A percentile compares a stretch with the other conserved stretches of the same genome.
Evolutionary conservation across 164 flowering plant genomes (phyloP).

Genomic region (Berberis vulgaris): DNA sequence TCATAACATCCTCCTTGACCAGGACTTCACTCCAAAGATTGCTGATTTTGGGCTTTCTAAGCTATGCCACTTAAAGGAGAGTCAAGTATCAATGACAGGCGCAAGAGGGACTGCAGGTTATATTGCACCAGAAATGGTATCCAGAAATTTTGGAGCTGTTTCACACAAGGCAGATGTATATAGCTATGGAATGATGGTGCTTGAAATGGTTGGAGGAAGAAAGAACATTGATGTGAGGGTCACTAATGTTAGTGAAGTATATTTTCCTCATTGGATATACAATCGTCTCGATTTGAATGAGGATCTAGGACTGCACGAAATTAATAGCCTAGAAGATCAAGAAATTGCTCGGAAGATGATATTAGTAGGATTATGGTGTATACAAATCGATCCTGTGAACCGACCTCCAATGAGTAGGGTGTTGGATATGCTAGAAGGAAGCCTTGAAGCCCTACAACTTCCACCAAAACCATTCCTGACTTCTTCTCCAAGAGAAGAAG

Average conservation of each 20-base stretch:
- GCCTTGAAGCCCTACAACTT: slow-evolving; percentile 18
- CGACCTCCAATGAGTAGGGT: slow-evolving; percentile 32
- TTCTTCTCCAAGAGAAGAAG: slow-evolving; percentile 15
- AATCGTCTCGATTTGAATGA: slow-evolving; percentile 14
- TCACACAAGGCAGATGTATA: slow-evolving; percentile 47
- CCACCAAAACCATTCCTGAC: slow-evolving; percentile 26
- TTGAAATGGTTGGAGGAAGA: slow-evolving; percentile 41
- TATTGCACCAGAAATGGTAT: slow-evolving; percentile 38
- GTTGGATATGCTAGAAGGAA: slow-evolving; percentile 35
- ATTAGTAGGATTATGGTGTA: slow-evolving; percentile 40
- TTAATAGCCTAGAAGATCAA: slow-evolving; percentile 14
- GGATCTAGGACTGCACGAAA: slow-evolving; percentile 13
- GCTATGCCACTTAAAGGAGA: slow-evolving; percentile 21
- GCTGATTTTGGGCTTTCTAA: slow-evolving; percentile 39
- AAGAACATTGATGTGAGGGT: slow-evolving; percentile 12
- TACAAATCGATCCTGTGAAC: slow-evolving; percentile 26
- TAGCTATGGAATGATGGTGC: slow-evolving; percentile 46
- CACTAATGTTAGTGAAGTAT: slow-evolving; percentile 23
- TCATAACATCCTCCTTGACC: slow-evolving; percentile 33
- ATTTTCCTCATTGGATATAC: slow-evolving; percentile 37
- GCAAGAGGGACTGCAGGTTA: slow-evolving; percentile 39
- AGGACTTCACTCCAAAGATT: slow-evolving; percentile 30
- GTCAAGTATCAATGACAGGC: slow-evolving; percentile 23
- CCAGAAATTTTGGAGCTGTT: slow-evolving; percentile 27
- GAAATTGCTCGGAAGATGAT: slow-evolving; percentile 27